Conservation (phyloP, 1,284 basidiomycete genomes). For the Sanguinoderma infundibulare region DNA sequence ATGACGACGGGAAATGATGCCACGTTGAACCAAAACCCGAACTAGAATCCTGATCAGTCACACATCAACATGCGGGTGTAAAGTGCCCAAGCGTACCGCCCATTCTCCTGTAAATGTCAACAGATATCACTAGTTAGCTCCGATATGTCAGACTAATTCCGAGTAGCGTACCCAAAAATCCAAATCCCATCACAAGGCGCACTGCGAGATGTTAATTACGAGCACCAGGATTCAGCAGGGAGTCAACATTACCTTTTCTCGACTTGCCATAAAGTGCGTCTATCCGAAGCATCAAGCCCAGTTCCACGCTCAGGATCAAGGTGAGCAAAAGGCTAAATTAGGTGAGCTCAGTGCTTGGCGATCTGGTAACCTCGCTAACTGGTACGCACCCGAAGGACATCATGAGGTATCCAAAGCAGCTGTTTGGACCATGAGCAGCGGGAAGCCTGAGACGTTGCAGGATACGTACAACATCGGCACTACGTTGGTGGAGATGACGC, state of each 20-base stretch:
- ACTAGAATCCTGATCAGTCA: background rate
- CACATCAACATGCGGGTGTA: background rate
- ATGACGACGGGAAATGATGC: background rate
- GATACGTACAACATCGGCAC: slow-evolving; percentile 14
- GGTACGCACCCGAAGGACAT: background rate
- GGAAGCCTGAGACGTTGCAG: too few relatives aligned
- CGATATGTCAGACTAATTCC: background rate
- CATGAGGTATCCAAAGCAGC: slow-evolving; percentile 13
- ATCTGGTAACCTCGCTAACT: background rate
- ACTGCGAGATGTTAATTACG: slow-evolving; percentile 5
- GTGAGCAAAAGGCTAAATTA: background rate
- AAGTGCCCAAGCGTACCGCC: slow-evolving; percentile 4
- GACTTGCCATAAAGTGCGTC: slow-evolving; percentile 21
- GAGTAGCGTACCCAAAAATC: slow-evolving; percentile 9
- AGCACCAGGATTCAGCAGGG: background rate
- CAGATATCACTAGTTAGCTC: background rate
- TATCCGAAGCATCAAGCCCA: slow-evolving; percentile 25
- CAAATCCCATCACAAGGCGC: slow-evolving; percentile 8
- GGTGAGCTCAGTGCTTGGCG: background rate
- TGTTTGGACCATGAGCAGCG: background rate
- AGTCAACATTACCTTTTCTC: slow-evolving; percentile 4
- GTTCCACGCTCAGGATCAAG: slow-evolving; percentile 18
- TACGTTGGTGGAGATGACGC: slow-evolving; percentile 4
- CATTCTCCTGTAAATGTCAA: slow-evolving; percentile 3
- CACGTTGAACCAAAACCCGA: background rate